These are phyloP conservation scores for Singerocomus inundabilis DNA, from an alignment of 1,284 basidiomycete genomes.

Conservation along the genomic window DNA sequence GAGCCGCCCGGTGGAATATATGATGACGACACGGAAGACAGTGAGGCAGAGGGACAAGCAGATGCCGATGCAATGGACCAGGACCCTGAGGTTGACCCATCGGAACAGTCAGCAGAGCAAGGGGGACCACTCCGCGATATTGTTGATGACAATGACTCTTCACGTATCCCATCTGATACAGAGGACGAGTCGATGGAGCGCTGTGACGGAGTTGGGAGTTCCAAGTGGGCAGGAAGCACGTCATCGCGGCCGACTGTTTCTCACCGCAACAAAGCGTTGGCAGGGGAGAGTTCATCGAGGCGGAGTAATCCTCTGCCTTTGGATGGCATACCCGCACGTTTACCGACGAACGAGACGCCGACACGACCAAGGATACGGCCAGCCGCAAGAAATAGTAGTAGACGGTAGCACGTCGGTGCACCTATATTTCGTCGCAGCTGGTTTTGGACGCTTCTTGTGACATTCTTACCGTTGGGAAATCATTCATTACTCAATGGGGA, in stretches of 20 bases:
- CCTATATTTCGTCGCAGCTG: background rate
- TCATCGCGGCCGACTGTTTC: slow-evolving; percentile 24
- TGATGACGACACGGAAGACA: slow-evolving; percentile 54
- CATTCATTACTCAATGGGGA: slow-evolving; percentile 8
- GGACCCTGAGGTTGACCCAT: slow-evolving; percentile 49
- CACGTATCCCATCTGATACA: slow-evolving; percentile 22
- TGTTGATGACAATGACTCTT: slow-evolving; percentile 30
- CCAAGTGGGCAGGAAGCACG: slow-evolving; percentile 35
- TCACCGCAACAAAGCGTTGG: slow-evolving; percentile 15
- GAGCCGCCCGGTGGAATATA: slow-evolving; percentile 50
- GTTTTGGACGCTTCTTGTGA: slow-evolving; percentile 15
- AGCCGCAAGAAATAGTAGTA: slow-evolving; percentile 22
- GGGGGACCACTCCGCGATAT: slow-evolving; percentile 39
- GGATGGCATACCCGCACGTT: slow-evolving; percentile 31
- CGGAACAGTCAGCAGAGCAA: slow-evolving; percentile 50
- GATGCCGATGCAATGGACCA: slow-evolving; percentile 69
- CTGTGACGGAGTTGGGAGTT: slow-evolving; percentile 34
- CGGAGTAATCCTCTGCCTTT: slow-evolving; percentile 22
- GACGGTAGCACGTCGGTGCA: slow-evolving; percentile 22
- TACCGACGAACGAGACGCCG: slow-evolving; percentile 57
- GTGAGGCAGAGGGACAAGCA: slow-evolving; percentile 49
- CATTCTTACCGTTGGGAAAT: slow-evolving; percentile 5
- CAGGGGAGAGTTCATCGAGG: slow-evolving; percentile 23
- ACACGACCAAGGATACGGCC: slow-evolving; percentile 53
- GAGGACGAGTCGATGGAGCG: slow-evolving; percentile 35